phyloP scores from a whole-genome alignment of 805 yeast species.

The Starmerella sirachaensis region DNA sequence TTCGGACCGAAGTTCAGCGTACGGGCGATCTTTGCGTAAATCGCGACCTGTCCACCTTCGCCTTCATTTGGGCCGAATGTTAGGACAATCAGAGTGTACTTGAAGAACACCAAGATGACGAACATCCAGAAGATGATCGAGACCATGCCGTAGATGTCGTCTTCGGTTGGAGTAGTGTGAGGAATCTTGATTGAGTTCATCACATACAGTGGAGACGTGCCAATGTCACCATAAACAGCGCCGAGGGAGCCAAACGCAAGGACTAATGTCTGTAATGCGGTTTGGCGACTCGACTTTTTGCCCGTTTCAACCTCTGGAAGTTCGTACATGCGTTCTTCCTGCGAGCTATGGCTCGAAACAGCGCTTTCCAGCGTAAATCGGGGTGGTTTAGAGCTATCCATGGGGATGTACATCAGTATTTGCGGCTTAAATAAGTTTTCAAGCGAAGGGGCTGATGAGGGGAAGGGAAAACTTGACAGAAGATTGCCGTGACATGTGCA shows the following conservation, averaged over 20 bases:
- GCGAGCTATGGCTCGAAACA: too few relatives aligned
- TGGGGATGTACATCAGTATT: too few relatives aligned
- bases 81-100: conserved; percentile 41
- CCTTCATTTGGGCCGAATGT: conserved; percentile 44
- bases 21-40: conserved; percentile 46
- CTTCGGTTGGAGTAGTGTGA: conserved; percentile 26
- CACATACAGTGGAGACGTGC: conserved; percentile 46
- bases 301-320: too few relatives aligned
- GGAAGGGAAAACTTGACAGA: too few relatives aligned
- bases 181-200: conserved; percentile 12
- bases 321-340: too few relatives aligned
- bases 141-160: conserved; percentile 39
- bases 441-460: too few relatives aligned
- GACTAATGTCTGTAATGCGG: conserved; percentile 1
- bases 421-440: too few relatives aligned
- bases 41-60: conserved; percentile 56
- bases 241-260: conserved; percentile 41
- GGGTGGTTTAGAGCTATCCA: too few relatives aligned
- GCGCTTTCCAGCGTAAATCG: too few relatives aligned
- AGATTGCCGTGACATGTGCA: too few relatives aligned
- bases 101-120: conserved; percentile 41
- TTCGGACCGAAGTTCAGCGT: conserved; percentile 30
- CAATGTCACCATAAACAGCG: conserved; percentile 53
- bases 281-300: background rate
- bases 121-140: conserved; percentile 46